Base-by-base conservation (phyloP, 2,329 filamentous ascomycete genomes). In the Ceratocystis colombiana region DNA sequence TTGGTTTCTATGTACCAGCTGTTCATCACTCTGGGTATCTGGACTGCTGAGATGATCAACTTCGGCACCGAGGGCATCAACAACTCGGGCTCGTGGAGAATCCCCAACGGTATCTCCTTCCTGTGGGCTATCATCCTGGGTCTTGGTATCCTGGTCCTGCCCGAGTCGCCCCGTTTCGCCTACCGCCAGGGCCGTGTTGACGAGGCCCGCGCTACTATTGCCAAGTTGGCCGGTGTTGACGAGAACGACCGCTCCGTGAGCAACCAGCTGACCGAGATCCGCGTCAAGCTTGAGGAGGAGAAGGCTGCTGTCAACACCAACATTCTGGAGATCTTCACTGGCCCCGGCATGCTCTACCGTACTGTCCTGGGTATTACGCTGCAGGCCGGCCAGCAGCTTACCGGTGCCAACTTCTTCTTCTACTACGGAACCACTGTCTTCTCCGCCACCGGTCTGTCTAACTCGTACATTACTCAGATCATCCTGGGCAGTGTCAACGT, bases 401-500 rank as follows among this genome's bases (percentile, higher is more conserved):
- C 85, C 0, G 86, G 86, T 41, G 84, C 82, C 67, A 87, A 87
- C 75, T 87, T 84, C 75, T 86, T 84, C 77, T 87, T 87, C 74
- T 84, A 84, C 74, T 88, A 86, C 71, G 82, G 81, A 28, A 84
- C 82, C 50, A 86, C 83, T 3, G 84, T 88, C 70, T 89, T 90
- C 74, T 72, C 78, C 15, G 80, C 85, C 1, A 85, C 85, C 1
- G 87, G 87, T 70, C 79, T 89, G 33, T 74, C 71, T 68, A 83
- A 90, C 76, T 82, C 81, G 63, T 89, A 86, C 71, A 76, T 85
- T 64, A 88, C 85, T 0, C 84, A 87, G 71, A 85, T 88, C 70
- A 86, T 88, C 68, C 79, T 88, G 22, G 81, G 81, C 8, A 83
- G 80, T 0, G 86, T 89, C 71, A 89, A 89, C 71, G 84, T 88